Evolutionary conservation across 2,329 filamentous ascomycete species (phyloP).

Genomic region (Raffaelea arxii): DNA sequence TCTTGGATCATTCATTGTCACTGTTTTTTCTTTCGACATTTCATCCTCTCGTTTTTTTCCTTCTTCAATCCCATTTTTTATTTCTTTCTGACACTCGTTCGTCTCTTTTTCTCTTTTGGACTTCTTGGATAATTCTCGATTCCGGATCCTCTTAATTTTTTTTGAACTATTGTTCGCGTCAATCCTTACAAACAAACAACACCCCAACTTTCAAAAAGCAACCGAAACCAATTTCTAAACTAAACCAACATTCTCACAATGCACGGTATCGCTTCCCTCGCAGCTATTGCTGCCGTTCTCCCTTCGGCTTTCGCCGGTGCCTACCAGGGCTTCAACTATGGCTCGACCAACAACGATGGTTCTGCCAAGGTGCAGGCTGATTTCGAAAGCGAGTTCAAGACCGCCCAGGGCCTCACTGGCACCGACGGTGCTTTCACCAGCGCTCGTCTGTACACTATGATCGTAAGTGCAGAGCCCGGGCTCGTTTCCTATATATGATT

Average conservation of each 20-base stretch:
- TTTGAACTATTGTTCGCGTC: background rate
- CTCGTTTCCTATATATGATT: too few species aligned
- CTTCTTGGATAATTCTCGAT: constrained; percentile 4
- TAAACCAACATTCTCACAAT: constrained; percentile 7
- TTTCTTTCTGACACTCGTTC: constrained; percentile 2
- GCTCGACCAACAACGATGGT: constrained; percentile 50
- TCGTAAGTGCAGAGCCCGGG: constrained; percentile 35
- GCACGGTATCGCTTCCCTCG: constrained; percentile 7
- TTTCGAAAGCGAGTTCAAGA: constrained; percentile 61
- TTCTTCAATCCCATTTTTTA: background rate
- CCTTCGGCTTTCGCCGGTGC: constrained; percentile 24
- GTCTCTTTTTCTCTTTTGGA: background rate
- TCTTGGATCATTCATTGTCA: background rate
- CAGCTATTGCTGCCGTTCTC: constrained; percentile 12
- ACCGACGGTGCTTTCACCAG: constrained; percentile 54
- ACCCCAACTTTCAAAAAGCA: background rate
- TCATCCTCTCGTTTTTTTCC: background rate
- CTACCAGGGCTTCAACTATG: constrained; percentile 62
- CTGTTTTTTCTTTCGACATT: constrained; percentile 1
- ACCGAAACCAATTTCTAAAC: background rate
- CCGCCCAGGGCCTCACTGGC: constrained; percentile 53
- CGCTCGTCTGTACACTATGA: constrained; percentile 64
- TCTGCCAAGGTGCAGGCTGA: constrained; percentile 50
- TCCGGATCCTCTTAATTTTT: background rate
- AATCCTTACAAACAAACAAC: too few species aligned